Percentiles rank a stretch among this genome's conserved stretches.
Evolutionary conservation across 1,139 yeast species (phyloP).

Genomic region (Blastobotrys raffinosifermentans): DNA sequence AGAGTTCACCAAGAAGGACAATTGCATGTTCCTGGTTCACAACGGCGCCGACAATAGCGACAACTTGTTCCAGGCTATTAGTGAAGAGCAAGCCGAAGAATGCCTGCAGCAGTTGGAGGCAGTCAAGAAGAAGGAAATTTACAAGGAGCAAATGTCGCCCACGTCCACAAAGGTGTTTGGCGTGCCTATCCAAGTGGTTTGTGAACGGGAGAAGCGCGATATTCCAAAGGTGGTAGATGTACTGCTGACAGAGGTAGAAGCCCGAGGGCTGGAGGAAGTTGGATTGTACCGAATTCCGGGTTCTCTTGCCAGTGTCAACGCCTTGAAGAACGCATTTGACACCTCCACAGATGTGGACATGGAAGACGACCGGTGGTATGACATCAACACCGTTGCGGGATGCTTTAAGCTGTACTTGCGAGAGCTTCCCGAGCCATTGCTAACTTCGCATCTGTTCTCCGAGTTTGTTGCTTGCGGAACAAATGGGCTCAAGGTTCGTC

Average conservation of each 20-base stretch:
- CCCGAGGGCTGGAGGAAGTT: slow-evolving; percentile 79
- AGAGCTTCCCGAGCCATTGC: slow-evolving; percentile 82
- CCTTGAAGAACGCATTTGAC: slow-evolving; percentile 69
- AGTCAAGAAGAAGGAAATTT: slow-evolving; percentile 38
- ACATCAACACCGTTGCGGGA: slow-evolving; percentile 85
- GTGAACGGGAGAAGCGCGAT: slow-evolving; percentile 58
- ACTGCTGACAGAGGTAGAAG: slow-evolving; percentile 68
- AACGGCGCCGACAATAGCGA: slow-evolving; percentile 45
- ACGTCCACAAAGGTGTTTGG: slow-evolving; percentile 61
- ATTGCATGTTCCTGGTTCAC: slow-evolving; percentile 54
- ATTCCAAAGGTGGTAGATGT: slow-evolving; percentile 63
- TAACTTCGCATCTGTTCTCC: slow-evolving; percentile 55
- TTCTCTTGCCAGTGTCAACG: slow-evolving; percentile 69
- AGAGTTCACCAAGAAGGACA: slow-evolving; percentile 25
- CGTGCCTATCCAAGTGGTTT: slow-evolving; percentile 72
- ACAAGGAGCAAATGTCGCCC: slow-evolving; percentile 20
- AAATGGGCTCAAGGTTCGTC: slow-evolving; percentile 14
- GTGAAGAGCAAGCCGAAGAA: slow-evolving; percentile 59
- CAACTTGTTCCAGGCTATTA: slow-evolving; percentile 61
- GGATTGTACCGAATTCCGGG: slow-evolving; percentile 93
- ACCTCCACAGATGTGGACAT: slow-evolving; percentile 60
- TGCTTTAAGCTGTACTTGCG: slow-evolving; percentile 80
- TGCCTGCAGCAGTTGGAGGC: slow-evolving; percentile 54
- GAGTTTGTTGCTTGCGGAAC: slow-evolving; percentile 38
- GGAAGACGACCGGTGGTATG: slow-evolving; percentile 65